phyloP scores from a whole-genome alignment of 768 basidiomycete genomes.

The Lentinula raphanica region DNA sequence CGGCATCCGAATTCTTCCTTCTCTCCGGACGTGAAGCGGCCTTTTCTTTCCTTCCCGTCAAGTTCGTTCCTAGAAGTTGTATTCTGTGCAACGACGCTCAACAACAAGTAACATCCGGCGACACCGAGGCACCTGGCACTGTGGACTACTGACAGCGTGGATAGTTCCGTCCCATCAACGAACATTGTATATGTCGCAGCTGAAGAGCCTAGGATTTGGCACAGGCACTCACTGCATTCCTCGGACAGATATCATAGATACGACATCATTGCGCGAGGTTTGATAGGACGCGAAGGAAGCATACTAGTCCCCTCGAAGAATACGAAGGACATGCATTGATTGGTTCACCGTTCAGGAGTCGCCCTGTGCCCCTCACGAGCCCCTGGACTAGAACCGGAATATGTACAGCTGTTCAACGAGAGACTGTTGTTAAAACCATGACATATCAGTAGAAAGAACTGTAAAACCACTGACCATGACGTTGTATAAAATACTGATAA shows the following conservation, averaged over 20 bases:
- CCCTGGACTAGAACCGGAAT: too few relatives aligned
- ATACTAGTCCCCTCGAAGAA: too few relatives aligned
- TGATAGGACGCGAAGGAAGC: not conserved
- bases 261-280: not conserved
- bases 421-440: not conserved
- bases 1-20: not conserved
- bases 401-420: not conserved
- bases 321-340: too few relatives aligned
- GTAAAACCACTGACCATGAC: not conserved
- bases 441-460: not conserved
- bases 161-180: not conserved
- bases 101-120: not conserved
- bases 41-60: too few relatives aligned
- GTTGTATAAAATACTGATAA: too few relatives aligned
- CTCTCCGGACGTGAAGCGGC: conserved; percentile 1
- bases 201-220: not conserved
- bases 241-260: not conserved
- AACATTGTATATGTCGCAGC: not conserved
- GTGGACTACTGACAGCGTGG: not conserved
- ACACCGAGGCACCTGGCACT: not conserved
- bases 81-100: not conserved
- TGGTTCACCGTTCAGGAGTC: too few relatives aligned
- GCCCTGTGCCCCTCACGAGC: too few relatives aligned
- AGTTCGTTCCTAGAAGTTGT: not conserved
- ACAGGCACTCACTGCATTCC: not conserved